These are phyloP conservation scores for Gossypium stocksii DNA, from an alignment of 345 rosid species.

Conservation along the genomic window DNA sequence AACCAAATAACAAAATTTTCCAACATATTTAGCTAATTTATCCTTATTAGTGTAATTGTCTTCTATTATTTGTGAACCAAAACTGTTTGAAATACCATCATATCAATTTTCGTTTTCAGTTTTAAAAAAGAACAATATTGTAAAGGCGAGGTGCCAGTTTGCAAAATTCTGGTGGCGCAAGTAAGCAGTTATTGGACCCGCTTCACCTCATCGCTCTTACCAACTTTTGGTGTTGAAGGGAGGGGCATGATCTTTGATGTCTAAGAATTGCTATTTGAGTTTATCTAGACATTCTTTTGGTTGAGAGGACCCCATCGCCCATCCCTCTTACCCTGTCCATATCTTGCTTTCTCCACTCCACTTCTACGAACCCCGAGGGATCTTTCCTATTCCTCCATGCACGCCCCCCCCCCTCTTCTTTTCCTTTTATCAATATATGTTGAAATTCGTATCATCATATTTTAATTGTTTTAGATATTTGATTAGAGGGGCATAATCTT, in stretches of 20 bases:
- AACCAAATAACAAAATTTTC: no score
- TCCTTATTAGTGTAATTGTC: no score
- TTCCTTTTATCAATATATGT: not conserved
- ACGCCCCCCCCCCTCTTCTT: not conserved
- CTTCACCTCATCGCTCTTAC: not conserved
- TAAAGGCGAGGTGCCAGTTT: not conserved
- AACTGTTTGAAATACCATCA: no score
- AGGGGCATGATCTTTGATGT: not conserved
- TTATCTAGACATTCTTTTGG: not conserved
- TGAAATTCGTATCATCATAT: not conserved
- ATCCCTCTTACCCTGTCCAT: not conserved
- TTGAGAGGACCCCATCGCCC: not conserved
- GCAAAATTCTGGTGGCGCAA: not conserved
- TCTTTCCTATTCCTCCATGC: not conserved
- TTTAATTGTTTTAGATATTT: not conserved
- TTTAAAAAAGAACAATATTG: not conserved
- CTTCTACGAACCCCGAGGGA: not conserved
- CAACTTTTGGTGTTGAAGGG: not conserved
- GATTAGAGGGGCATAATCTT: no score
- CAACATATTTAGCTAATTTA: no score
- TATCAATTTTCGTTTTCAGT: no score
- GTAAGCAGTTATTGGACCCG: constrained; percentile 23
- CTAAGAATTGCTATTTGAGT: not conserved
- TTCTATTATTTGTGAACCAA: no score
- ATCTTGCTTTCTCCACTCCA: not conserved